Conservation (phyloP, 2,329 filamentous ascomycete species). For the Corynespora cassiicola region DNA sequence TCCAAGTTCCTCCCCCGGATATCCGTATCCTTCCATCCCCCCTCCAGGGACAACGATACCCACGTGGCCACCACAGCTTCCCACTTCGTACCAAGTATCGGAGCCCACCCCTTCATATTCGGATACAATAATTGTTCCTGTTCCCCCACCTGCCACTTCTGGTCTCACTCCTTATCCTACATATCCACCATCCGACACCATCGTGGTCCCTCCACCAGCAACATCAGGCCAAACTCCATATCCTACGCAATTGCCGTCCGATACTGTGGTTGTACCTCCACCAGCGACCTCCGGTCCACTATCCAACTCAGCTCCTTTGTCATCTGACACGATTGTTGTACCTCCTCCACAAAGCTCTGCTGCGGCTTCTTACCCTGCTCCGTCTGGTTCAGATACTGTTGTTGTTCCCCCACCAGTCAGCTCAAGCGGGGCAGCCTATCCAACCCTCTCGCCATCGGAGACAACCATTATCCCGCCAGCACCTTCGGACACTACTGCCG, state of each 20-base stretch:
- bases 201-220: conserved; percentile 2
- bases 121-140: conserved; percentile 1
- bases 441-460: too few relatives aligned
- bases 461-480: too few relatives aligned
- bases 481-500: conserved; percentile 5
- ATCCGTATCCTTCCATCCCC: background rate
- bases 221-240: background rate
- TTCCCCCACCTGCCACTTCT: conserved; percentile 2
- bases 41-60: background rate
- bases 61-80: background rate
- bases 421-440: too few relatives aligned
- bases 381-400: conserved; percentile 1
- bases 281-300: conserved; percentile 1
- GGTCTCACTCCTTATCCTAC: conserved; percentile 2
- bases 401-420: conserved; percentile 1
- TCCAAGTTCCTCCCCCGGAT: background rate
- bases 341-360: background rate
- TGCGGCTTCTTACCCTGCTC: too few relatives aligned
- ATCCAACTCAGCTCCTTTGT: too few relatives aligned
- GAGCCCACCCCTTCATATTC: background rate
- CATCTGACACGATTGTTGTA: background rate
- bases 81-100: background rate
- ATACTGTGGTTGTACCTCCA: background rate
- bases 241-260: background rate
- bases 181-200: conserved; percentile 3